These are phyloP conservation scores for Rubia balearica DNA, from an alignment of 305 asterid genomes.

Conservation along the genomic window DNA sequence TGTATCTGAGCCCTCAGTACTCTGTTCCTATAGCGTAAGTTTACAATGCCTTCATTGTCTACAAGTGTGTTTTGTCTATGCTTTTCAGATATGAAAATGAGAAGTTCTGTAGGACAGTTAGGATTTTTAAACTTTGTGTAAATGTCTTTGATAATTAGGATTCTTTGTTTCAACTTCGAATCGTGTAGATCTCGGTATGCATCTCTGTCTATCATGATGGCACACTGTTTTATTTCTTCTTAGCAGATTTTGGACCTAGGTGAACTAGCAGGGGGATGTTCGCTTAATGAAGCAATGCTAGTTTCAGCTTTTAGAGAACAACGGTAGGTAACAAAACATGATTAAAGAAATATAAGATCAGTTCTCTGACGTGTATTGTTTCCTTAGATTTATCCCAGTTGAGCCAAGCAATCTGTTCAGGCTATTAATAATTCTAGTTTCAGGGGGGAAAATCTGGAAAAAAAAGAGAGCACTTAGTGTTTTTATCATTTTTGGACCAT, in stretches of 20 bases:
- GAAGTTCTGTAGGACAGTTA: neutral
- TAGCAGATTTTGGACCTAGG: neutral
- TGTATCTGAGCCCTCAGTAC: slow-evolving; percentile 59
- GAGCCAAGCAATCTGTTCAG: neutral
- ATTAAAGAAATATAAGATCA: neutral
- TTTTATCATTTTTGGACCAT: too few relatives aligned
- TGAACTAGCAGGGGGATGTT: slow-evolving; percentile 3
- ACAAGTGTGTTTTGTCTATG: slow-evolving; percentile 1
- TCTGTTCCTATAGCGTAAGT: slow-evolving; percentile 85
- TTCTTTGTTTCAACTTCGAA: neutral
- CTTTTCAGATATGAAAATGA: slow-evolving; percentile 1
- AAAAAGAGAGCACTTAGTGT: neutral
- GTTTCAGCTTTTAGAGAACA: neutral
- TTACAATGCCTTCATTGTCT: slow-evolving; percentile 9
- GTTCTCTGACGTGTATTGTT: neutral
- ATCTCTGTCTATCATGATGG: neutral
- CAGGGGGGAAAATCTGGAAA: neutral
- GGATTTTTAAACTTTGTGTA: neutral
- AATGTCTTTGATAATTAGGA: neutral
- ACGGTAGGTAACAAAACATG: neutral
- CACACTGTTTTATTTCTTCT: neutral
- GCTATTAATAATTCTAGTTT: neutral
- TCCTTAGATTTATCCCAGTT: neutral
- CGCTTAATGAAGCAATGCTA: neutral
- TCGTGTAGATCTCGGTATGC: slow-evolving; percentile 2